Evolutionary conservation across 805 yeast species (phyloP), one percentile per base, ranked within the genome.

Genomic region (Candida nitratophila): DNA sequence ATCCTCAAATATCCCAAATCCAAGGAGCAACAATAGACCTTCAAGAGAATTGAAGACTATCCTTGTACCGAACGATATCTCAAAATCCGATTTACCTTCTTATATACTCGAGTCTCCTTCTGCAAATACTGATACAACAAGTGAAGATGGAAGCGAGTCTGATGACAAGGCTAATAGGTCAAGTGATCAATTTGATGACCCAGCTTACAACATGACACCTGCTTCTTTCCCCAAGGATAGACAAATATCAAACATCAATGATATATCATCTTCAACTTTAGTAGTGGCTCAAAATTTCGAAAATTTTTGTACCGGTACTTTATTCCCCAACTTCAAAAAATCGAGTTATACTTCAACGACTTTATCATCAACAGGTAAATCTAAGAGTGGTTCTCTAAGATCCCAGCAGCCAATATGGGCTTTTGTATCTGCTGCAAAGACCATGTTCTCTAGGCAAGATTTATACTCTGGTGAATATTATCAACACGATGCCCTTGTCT

Each of bases 321-420:
- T 66, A 45, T 58, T 57, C 43, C 56, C 65, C 11, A 47, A 56
- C 3, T 44, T 47, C 46, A 35, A 44, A 50, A 17, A 43, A 37
- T 29, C 30, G 22, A 22, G 44, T 19, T 22, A 39, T 24, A 20
- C 48, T 20, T 16, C 42, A 6, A 30, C 37, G 4, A n/a, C 51
- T 1, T 37, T 50, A 10, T 41, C 20, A 19, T 11, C 43, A 32
- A 21, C 37, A 10, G 44, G 48, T 22, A 54, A 46, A 33, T 57
- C 59, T 4, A 58, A 51, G 42, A 44, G 43, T 21, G 35, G 50
- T 21, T 47, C 50, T 22, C 27, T 35, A 17, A 47, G 51, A 31
- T 41, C 51, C 12, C 64, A 63, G 38, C 79, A 79, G 48, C 81
- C 81, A 3, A 46, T 77, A 3, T 77, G 83, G 83, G 63, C 77